Conservation (phyloP, 2,329 filamentous ascomycete species). For the Exophiala sp. region DNA sequence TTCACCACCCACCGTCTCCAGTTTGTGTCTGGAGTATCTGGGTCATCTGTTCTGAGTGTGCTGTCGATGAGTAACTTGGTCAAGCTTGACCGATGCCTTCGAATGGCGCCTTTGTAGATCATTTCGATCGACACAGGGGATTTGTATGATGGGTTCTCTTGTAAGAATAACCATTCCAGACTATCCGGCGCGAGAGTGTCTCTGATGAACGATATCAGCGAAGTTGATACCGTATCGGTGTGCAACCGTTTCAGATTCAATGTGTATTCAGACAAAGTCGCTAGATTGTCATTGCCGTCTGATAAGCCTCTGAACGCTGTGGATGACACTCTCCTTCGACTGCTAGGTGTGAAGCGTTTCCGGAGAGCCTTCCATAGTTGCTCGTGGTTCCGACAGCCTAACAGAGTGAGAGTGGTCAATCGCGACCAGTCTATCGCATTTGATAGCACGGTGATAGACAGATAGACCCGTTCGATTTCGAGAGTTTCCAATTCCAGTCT, state of each 20-base stretch:
- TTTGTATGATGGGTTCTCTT: slow-evolving; percentile 55
- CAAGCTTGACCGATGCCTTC: slow-evolving; percentile 64
- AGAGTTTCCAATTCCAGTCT: slow-evolving; percentile 64
- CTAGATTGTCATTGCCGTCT: slow-evolving; percentile 47
- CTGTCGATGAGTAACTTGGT: slow-evolving; percentile 70
- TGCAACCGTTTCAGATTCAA: slow-evolving; percentile 68
- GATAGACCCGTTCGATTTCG: slow-evolving; percentile 66
- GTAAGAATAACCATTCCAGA: slow-evolving; percentile 71
- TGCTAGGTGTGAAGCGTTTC: slow-evolving; percentile 51
- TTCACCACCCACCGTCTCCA: slow-evolving; percentile 68
- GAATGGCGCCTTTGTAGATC: slow-evolving; percentile 65
- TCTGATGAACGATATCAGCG: slow-evolving; percentile 67
- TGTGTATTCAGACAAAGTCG: slow-evolving; percentile 46
- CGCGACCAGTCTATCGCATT: slow-evolving; percentile 68
- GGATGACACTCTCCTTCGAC: slow-evolving; percentile 34
- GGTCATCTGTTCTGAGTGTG: slow-evolving; percentile 43
- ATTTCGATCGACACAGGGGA: slow-evolving; percentile 60
- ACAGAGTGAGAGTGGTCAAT: slow-evolving; percentile 65
- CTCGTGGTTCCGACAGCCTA: slow-evolving; percentile 67
- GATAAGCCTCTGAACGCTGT: slow-evolving; percentile 62
- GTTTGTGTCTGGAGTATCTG: slow-evolving; percentile 31
- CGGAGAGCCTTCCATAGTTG: slow-evolving; percentile 68
- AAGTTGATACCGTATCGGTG: slow-evolving; percentile 63
- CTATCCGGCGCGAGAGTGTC: slow-evolving; percentile 72
- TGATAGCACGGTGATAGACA: slow-evolving; percentile 66